Percentiles rank a stretch among this genome's conserved stretches.
Evolutionary conservation across 345 rosid species (phyloP).

Genomic region (Gossypium anomalum): DNA sequence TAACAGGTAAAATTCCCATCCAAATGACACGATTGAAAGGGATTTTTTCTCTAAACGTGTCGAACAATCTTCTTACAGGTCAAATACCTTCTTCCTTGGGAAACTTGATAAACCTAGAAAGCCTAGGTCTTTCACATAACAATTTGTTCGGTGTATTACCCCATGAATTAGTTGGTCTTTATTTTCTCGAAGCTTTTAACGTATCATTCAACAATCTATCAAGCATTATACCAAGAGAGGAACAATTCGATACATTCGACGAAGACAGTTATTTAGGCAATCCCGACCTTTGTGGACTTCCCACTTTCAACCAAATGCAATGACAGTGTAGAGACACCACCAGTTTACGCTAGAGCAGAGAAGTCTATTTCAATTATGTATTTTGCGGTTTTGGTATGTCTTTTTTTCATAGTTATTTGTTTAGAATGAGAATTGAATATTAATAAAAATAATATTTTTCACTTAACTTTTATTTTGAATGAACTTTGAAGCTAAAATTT

Average conservation of each 20-base stretch:
- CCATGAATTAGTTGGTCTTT: fast-evolving
- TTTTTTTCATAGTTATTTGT: too few species aligned
- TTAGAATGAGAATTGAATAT: too few species aligned
- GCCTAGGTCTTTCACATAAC: slow-evolving; percentile 15
- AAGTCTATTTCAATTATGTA: background rate
- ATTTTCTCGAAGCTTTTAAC: fast-evolving
- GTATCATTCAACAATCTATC: slow-evolving; percentile 20
- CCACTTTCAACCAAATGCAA: background rate
- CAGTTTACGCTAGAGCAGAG: background rate
- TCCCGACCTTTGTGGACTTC: background rate
- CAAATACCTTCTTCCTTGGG: background rate
- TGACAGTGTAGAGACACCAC: background rate
- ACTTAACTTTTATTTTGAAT: too few species aligned
- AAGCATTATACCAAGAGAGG: too few species aligned
- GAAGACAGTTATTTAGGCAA: background rate
- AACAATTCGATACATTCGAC: too few species aligned
- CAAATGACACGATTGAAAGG: background rate
- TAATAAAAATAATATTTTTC: too few species aligned
- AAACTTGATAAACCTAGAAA: fast-evolving
- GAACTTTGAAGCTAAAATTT: too few species aligned
- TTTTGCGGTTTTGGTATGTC: background rate
- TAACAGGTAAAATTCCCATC: slow-evolving; percentile 18
- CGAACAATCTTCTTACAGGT: slow-evolving; percentile 15
- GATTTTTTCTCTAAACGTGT: background rate
- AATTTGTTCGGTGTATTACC: slow-evolving; percentile 3